Base-by-base conservation (phyloP, 345 rosid genomes). In the Lepidium aucheri region DNA sequence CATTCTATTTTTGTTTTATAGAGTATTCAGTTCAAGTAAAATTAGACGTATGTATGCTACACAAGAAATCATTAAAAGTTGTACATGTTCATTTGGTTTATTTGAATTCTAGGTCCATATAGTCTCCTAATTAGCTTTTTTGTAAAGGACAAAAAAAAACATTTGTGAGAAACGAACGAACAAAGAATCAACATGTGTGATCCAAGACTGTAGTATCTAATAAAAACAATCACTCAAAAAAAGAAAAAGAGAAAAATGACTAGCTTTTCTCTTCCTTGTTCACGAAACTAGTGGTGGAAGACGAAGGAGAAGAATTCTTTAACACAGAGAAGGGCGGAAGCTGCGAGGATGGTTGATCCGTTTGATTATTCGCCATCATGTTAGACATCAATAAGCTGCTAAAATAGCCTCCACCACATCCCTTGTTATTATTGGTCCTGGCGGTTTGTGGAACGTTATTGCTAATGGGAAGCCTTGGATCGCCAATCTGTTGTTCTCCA, bases 321-420 rank as follows among this genome's bases (percentile, higher is more conserved):
- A 85, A 74, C 67, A 85, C 60, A 36, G 88, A 78, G 66, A 83
- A 77, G 3, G 53, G 62, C 59, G 84, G 85, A 67, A 49, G 32
- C 14, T 74, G 68, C 11, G 77, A 53, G 1, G 73, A 39, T 60
- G 68, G 51, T 53, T 74, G 73, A 20, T 74, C 69, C 43, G 69
- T 63, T 42, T 81, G 61, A 34, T 83, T 41, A 51, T 52, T 78
- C 8, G 72, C 55, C 60, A 70, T 38, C 38, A 72, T 60, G 43
- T 80, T 74, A 67, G 89, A 53, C 60, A 78, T 69, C 76, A 82
- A 62, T 60, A 80, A 82, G 49, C 68, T 78, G 64, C 83, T 81
- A 69, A 74, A 75, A 62, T 78, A 75, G 51, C 83, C 66, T 46
- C 71, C 82, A 39, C 71, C 82, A 42, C 83, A 84, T 51, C 75